Evolutionary conservation across 1,139 yeast genomes (phyloP), one percentile per base, ranked within the genome.

Genomic region (Diutina siamensis): DNA sequence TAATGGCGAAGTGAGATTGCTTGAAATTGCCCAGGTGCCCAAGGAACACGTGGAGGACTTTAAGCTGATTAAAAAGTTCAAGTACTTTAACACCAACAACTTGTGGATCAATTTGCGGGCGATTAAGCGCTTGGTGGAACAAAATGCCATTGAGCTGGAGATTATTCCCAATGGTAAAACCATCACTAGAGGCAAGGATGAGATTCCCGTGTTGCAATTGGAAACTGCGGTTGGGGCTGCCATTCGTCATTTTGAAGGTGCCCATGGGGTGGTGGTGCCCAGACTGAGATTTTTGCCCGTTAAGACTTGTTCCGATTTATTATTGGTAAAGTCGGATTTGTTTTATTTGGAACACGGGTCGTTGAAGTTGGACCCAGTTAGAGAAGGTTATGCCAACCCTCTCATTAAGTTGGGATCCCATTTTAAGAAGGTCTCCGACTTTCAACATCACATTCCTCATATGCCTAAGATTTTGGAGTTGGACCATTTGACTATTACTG

Each of bases 221-320:
- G 98, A 92, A 72, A 92, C 98, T 46, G 98, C 98, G 25, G 95
- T 88, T 54, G 98, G 98, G 72, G 98, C 98, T 40, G 97, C 98
- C 47, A 92, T 92, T 62, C 86, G 95, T 68, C 94, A 89, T 67
- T 92, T 94, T 67, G 75, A 82, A 55, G 85, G 87, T 57, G 97
- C 97, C 31, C 97, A 88, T 60, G 98, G 98, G 67, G 94, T 92
- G 57, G 95, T 88, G 58, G 98, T 92, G 33, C 97, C 98, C 65
- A 85, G 98, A 71, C 77, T 96, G 42, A 83, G 98, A 63, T 92
- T 92, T 76, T 77, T 94, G 70, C 98, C 98, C 19, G 98, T 92
- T 57, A 92, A 92, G 73, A 94, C 98, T 21, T 87, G 94, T 64
- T 88, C 97, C 9, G 98, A 92, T 65, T 72, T 92, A 64, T 72